Evolutionary conservation across 768 basidiomycete genomes (phyloP), one percentile per base, ranked within the genome.

Genomic region (Amanita phalloides): DNA sequence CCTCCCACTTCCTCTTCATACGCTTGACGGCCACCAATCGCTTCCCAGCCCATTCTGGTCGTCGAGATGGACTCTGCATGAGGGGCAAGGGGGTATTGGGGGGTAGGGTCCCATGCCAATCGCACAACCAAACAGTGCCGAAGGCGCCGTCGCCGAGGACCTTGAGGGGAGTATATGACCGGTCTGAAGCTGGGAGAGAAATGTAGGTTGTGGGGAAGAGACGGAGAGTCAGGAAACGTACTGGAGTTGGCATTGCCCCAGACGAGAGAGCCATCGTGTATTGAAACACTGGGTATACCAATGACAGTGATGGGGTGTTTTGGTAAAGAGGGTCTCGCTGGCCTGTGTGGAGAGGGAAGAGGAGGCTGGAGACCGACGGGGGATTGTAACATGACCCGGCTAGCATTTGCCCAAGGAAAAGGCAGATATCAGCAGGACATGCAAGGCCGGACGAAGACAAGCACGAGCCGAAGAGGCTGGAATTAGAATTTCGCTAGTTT

Each of bases 1-100:
- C 90, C 62, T 96, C 90, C 89, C 93, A 97, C 58, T 80, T 84
- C 75, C 86, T 90, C 78, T 91, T 98, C 94, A 98, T 98, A 62
- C 92, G 73, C 74, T 99, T 99, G 60, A 99, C 81, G 54, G 96
- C 96, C 54, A 98, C 96, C 56, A 99, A 78, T 53, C 89, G 80
- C 71, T 93, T 97, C 52, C 90, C 92, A 45, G 79, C 77, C 84
- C 94, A 99, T 66, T 97, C 95, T 55, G 92, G 88, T 57, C 92
- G 73, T 44, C 91, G 90, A 47, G 86, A 87, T 45, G 90, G 90
- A 68, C 90, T 90, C 66, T 96, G 93, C 94, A 96, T 96, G 35
- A 93, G 88, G 20, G 92, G 92, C 56, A 91, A 70, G 39, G 86
- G 84, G 48, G 89, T 90, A 75, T 89, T 87, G 66, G 90, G 84